These are phyloP conservation scores for Solanum bulbocastanum DNA, from an alignment of 257 asterid genomes.

Conservation along the genomic window DNA sequence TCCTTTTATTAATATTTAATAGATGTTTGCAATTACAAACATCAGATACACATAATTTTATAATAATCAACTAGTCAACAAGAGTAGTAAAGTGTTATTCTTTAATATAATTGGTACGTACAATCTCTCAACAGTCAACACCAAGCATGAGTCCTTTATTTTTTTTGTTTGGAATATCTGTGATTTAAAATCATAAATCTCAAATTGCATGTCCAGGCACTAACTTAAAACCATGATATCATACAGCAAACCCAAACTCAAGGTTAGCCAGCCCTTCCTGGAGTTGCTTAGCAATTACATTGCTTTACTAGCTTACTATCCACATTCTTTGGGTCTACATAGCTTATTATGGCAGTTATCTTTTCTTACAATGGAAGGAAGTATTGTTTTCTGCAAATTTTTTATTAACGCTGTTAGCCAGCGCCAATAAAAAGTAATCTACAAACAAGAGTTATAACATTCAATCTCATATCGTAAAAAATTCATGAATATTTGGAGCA, in stretches of 20 bases:
- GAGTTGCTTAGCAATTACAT: background rate
- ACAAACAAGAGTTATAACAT: too few species aligned
- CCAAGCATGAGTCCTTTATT: background rate
- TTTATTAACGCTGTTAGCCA: background rate
- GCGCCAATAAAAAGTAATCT: background rate
- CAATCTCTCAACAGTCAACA: background rate
- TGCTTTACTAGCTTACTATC: background rate
- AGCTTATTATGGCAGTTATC: background rate
- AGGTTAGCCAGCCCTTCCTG: background rate
- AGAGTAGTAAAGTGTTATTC: background rate
- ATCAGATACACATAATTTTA: background rate
- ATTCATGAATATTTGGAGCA: background rate
- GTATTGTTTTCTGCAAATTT: background rate
- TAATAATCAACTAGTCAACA: background rate
- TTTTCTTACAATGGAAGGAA: background rate
- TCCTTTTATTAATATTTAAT: too few species aligned
- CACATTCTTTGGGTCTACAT: background rate
- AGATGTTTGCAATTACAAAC: too few species aligned
- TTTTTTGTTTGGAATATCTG: too few species aligned
- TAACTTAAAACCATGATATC: background rate
- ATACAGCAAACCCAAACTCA: background rate
- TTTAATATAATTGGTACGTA: background rate
- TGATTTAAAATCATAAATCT: background rate
- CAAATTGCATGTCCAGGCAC: background rate
- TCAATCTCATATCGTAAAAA: background rate